phyloP scores from a whole-genome alignment of 345 rosid genomes.

The Gossypium mustelinum region DNA sequence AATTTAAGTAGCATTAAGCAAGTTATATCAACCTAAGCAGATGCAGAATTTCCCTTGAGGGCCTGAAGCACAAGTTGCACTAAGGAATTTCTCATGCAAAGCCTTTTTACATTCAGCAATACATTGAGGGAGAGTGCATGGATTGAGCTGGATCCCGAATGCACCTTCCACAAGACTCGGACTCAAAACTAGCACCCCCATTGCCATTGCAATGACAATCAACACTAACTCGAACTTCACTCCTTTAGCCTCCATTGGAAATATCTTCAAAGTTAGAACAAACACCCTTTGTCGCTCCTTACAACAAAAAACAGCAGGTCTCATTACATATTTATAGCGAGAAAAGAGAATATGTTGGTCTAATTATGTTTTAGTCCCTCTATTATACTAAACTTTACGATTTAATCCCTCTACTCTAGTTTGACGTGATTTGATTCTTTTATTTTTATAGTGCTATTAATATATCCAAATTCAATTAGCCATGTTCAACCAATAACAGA shows the following conservation, averaged over 20 bases:
- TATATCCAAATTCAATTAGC: too few relatives aligned
- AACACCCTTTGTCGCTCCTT: not conserved
- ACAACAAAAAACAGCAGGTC: not conserved
- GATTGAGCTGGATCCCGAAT: conserved; percentile 31
- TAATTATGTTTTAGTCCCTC: not conserved
- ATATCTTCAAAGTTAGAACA: not conserved
- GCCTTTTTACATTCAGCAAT: conserved; percentile 31
- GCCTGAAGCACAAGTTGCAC: conserved; percentile 30
- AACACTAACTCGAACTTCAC: conserved; percentile 3
- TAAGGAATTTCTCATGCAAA: conserved; percentile 26
- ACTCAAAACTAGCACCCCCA: conserved; percentile 12
- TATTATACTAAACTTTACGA: not conserved
- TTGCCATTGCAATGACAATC: not conserved
- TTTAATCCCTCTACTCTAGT: too few relatives aligned
- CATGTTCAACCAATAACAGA: not conserved
- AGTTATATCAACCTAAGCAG: conserved; percentile 23
- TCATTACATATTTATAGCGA: conserved; percentile 19
- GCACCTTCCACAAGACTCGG: conserved; percentile 21
- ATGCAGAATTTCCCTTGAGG: conserved; percentile 30
- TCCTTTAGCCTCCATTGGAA: conserved; percentile 13
- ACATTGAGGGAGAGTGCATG: conserved; percentile 32
- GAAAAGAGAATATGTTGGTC: not conserved
- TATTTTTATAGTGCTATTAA: too few relatives aligned
- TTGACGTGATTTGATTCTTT: too few relatives aligned
- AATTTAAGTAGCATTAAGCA: not conserved